phyloP scores from a whole-genome alignment of 495 filamentous ascomycete genomes.

The Pseudomonodictys pantanalensis region DNA sequence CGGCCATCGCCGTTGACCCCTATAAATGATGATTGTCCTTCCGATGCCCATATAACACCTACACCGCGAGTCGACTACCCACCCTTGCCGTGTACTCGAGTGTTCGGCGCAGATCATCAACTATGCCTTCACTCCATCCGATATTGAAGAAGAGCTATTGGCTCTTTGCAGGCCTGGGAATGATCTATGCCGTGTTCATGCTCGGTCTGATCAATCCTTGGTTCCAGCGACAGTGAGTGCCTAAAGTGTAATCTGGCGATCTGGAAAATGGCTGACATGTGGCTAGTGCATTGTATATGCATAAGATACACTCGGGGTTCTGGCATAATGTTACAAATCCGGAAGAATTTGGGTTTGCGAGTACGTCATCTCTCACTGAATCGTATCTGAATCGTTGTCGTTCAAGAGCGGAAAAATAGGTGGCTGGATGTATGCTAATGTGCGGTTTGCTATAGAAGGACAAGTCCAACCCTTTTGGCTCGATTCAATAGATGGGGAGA shows the following conservation, averaged over 20 bases:
- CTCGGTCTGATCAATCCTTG: constrained; percentile 50
- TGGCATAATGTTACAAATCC: constrained; percentile 70
- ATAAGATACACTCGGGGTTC: constrained; percentile 65
- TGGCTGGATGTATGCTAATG: background rate
- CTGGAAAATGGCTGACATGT: background rate
- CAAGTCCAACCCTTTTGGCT: constrained; percentile 44
- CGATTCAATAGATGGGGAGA: constrained; percentile 39
- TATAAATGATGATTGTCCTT: too few species aligned
- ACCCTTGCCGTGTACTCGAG: background rate
- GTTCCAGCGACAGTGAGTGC: constrained; percentile 59
- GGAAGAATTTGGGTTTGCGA: constrained; percentile 78
- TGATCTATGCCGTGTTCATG: constrained; percentile 44
- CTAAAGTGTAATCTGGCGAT: background rate
- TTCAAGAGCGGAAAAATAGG: too few species aligned
- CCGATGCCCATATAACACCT: too few species aligned
- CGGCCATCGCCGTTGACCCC: too few species aligned
- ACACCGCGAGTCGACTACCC: too few species aligned
- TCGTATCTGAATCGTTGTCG: constrained; percentile 7
- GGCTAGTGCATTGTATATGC: constrained; percentile 69
- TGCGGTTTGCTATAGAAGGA: constrained; percentile 24
- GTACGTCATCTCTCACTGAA: constrained; percentile 45
- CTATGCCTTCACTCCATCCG: constrained; percentile 32
- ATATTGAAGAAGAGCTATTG: constrained; percentile 41
- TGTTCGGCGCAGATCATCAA: background rate
- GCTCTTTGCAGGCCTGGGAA: constrained; percentile 41